A percentile compares a stretch with the other conserved stretches of the same genome.
phyloP scores from a whole-genome alignment of 1,284 basidiomycete genomes.

The Lignosus rhinocerotis region DNA sequence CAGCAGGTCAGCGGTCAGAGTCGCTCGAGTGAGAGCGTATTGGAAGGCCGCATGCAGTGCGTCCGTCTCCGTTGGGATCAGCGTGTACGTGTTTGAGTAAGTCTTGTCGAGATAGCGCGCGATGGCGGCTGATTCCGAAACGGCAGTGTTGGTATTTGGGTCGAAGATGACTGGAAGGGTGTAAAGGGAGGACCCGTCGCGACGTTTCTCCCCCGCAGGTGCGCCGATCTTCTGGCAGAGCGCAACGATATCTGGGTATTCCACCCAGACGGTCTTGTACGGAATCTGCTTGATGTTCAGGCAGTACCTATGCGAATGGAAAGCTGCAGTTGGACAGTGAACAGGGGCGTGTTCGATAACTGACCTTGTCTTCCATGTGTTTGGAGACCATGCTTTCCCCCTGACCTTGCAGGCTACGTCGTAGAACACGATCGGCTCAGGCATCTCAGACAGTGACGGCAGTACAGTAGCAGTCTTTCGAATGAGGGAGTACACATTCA shows the following conservation, averaged over 20 bases:
- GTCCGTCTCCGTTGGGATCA: constrained; percentile 27
- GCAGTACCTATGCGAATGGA: constrained; percentile 26
- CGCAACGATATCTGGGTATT: constrained; percentile 32
- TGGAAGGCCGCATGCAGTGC: constrained; percentile 37
- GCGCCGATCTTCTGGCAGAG: constrained; percentile 34
- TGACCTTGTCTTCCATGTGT: constrained; percentile 1
- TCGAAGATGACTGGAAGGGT: constrained; percentile 37
- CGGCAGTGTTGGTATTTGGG: constrained; percentile 25
- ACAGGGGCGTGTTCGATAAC: not conserved
- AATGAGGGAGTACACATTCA: not conserved
- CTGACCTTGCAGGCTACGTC: not conserved
- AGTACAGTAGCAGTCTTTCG: not conserved
- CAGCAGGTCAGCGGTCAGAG: constrained; percentile 7
- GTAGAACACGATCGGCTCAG: not conserved
- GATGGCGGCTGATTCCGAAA: constrained; percentile 36
- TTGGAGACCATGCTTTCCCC: not conserved
- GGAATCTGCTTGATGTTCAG: constrained; percentile 30
- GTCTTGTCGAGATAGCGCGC: constrained; percentile 36
- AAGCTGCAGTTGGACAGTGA: not conserved
- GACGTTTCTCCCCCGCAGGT: constrained; percentile 10
- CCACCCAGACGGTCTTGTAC: constrained; percentile 31
- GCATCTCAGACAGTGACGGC: not conserved
- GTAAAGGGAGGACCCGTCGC: constrained; percentile 30
- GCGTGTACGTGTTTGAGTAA: constrained; percentile 29
- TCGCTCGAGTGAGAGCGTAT: constrained; percentile 20